phyloP scores from a whole-genome alignment of 768 basidiomycete genomes.

The Termitomyces sp. region DNA sequence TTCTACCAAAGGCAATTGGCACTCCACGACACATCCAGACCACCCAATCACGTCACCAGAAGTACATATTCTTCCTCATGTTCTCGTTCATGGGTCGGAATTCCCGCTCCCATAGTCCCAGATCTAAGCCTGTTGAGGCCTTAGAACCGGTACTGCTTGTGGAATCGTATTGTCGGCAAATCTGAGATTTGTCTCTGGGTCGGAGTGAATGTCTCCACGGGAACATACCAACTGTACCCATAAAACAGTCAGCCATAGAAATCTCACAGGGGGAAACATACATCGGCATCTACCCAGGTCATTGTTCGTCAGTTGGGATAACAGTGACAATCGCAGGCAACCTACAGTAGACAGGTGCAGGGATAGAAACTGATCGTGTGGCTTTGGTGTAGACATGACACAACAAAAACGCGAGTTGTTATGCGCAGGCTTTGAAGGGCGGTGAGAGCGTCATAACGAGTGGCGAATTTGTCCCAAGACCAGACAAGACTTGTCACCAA shows the following conservation, averaged over 20 bases:
- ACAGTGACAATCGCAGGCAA: not conserved
- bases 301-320: constrained; percentile 1
- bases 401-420: constrained; percentile 39
- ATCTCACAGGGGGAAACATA: constrained; percentile 21
- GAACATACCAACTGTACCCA: constrained; percentile 42
- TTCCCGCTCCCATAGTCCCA: constrained; percentile 18
- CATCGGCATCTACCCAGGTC: constrained; percentile 45
- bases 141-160: constrained; percentile 14
- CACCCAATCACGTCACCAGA: constrained; percentile 12
- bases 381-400: constrained; percentile 69
- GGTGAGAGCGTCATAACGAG: constrained; percentile 39
- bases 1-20: constrained; percentile 1
- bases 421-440: constrained; percentile 39
- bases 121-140: constrained; percentile 10
- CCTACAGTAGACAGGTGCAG: constrained; percentile 67
- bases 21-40: not conserved
- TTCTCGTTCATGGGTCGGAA: constrained; percentile 15
- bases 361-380: constrained; percentile 67
- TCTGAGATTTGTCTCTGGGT: constrained; percentile 14
- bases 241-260: constrained; percentile 3
- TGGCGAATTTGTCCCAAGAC: constrained; percentile 41
- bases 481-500: constrained; percentile 59
- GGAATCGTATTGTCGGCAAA: constrained; percentile 16
- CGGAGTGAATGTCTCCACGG: constrained; percentile 45
- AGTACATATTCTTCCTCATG: constrained; percentile 18